Evolutionary conservation across 148 eudicot species (phyloP), one percentile per base, ranked within the genome.

Genomic region (Vaccinium macrocarpon): DNA sequence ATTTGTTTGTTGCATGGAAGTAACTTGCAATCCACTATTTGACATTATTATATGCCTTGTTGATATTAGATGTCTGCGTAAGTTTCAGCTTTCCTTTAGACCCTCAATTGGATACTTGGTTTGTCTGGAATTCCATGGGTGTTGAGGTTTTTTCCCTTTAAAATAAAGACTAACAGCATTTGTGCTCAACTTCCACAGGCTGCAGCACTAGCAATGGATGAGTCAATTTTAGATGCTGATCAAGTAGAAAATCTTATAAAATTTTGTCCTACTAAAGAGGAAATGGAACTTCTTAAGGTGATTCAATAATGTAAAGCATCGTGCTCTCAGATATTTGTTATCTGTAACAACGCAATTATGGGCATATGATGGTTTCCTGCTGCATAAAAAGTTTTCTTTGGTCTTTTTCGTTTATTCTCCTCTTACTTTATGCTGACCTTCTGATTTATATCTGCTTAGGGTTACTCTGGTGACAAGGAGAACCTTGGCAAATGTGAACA

Each of bases 231-330:
- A 87, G 99, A 96, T 92, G 99, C 94, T 80, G 99, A 96, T 91
- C 99, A 96, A 90, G 99, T 96, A 78, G 99, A 96, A 86, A 96
- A 96, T 84, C 95, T 96, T 76, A 94, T 96, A 38, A 96, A 96
- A 80, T 96, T 96, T 87, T 96, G 99, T 88, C 99, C 99, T 68
- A 93, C 94, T 38, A 96, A 94, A 91, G 99, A 96, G 84, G 99
- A 96, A 92, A 96, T 96, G 99, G 99, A 96, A 75, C 93, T 89
- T 82, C 93, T 96, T 73, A 93, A 91, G 99, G 99, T 94, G 79
- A 86, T 77, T 42, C 55, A 59, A 29, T 75, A 81, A 52, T 66
- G 52, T 49, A 71, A 77, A 76, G 84, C 61, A 32, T n/a, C 46
- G n/a, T 82, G 68, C 35, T 8, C 52, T 78, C 51, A 13, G 52